Conservation (phyloP, 2,329 filamentous ascomycete genomes). For the Monilinia vaccinii-corymbosi region DNA sequence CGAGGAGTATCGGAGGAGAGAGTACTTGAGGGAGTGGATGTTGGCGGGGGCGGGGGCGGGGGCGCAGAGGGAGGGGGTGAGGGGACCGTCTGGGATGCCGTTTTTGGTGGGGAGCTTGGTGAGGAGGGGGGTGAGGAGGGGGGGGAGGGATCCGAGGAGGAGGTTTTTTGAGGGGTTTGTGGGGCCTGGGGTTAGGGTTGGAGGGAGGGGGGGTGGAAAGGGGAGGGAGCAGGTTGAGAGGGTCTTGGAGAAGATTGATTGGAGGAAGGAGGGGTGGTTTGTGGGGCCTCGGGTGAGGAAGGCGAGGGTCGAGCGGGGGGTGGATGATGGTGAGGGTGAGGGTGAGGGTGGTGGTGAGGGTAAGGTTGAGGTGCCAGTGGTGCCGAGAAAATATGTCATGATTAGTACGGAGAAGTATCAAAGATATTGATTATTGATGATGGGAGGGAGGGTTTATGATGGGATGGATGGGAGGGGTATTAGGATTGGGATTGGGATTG, state of each 20-base stretch:
- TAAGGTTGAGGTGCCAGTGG: too few species aligned
- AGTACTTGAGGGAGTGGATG: background rate
- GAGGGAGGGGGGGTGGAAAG: too few species aligned
- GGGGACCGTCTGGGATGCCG: background rate
- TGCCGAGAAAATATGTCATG: background rate
- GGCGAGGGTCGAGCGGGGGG: background rate
- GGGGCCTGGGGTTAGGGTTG: background rate
- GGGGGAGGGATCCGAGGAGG: background rate
- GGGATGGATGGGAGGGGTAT: too few species aligned
- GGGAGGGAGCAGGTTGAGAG: background rate
- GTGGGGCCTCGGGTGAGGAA: too few species aligned
- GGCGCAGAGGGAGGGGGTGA: background rate
- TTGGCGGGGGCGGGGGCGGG: background rate
- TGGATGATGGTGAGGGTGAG: background rate
- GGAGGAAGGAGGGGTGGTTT: slow-evolving; percentile 4
- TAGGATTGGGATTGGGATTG: too few species aligned
- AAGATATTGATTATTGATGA: background rate
- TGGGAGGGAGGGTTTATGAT: background rate
- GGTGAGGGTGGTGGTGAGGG: too few species aligned
- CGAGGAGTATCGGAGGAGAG: background rate
- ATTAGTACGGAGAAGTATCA: background rate
- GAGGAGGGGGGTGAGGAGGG: background rate
- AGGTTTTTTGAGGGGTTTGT: background rate
- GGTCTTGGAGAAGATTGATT: background rate
- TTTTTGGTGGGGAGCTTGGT: background rate